These are phyloP conservation scores for Metschnikowia santaceciliae DNA, from an alignment of 805 yeast genomes.

Conservation along the genomic window DNA sequence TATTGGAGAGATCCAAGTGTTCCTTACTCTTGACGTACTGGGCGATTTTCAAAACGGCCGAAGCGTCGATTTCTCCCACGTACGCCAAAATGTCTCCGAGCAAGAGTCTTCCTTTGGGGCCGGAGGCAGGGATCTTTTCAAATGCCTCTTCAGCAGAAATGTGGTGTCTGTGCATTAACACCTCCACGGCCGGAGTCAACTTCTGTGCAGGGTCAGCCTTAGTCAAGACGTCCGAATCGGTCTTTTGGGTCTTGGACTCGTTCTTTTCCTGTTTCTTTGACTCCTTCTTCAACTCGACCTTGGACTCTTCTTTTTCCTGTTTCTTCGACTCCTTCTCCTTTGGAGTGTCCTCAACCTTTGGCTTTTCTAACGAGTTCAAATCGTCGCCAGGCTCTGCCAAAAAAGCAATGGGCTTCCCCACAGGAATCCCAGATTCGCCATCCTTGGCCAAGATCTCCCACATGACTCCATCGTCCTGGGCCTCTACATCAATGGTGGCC, in stretches of 20 bases:
- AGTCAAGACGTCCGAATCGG: not conserved
- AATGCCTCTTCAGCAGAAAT: conserved; percentile 71
- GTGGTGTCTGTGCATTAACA: conserved; percentile 55
- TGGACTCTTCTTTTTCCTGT: conserved; percentile 10
- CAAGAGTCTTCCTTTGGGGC: conserved; percentile 81
- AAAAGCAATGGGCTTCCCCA: conserved; percentile 87
- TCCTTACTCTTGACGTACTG: conserved; percentile 52
- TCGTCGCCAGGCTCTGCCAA: conserved; percentile 89
- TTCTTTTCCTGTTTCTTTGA: conserved; percentile 9
- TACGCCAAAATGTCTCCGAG: conserved; percentile 90
- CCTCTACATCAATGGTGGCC: conserved; percentile 79
- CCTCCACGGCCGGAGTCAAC: conserved; percentile 74
- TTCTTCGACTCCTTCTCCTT: conserved; percentile 9
- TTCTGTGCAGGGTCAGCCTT: conserved; percentile 64
- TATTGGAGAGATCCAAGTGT: conserved; percentile 69
- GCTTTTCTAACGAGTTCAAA: conserved; percentile 56
- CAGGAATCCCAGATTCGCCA: conserved; percentile 78
- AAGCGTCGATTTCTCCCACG: conserved; percentile 65
- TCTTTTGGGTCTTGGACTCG: conserved; percentile 1
- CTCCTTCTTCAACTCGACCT: not conserved
- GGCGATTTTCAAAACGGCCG: conserved; percentile 50
- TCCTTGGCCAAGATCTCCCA: conserved; percentile 69
- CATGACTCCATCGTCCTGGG: conserved; percentile 86
- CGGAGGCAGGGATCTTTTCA: conserved; percentile 71
- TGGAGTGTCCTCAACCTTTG: not conserved